Percentiles rank a stretch among this genome's conserved stretches.
Evolutionary conservation across 169 alveolate genomes (phyloP).

Genomic region (Plasmodium adleri): DNA sequence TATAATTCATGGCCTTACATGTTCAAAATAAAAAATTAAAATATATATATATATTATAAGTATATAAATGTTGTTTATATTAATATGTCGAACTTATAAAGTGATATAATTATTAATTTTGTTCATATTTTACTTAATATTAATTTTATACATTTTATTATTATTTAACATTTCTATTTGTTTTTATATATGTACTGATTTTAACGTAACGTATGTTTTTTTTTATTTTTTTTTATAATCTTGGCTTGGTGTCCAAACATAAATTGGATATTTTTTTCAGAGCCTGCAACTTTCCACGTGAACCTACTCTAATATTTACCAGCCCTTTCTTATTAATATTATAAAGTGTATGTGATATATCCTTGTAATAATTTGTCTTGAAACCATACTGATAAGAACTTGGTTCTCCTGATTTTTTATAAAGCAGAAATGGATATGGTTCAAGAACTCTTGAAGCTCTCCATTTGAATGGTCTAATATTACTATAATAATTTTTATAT

Average conservation of each 20-base stretch:
- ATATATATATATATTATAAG: no score
- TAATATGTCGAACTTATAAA: no score
- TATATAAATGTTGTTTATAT: no score
- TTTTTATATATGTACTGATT: background rate
- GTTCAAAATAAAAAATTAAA: constrained; percentile 29
- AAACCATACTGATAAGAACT: constrained; percentile 54
- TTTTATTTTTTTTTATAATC: constrained; percentile 24
- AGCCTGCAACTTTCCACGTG: constrained; percentile 55
- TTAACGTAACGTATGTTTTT: background rate
- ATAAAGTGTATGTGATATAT: constrained; percentile 67
- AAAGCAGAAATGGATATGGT: constrained; percentile 74
- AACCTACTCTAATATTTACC: constrained; percentile 47
- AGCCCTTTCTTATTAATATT: constrained; percentile 57
- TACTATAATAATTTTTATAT: constrained; percentile 70
- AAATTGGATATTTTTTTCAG: constrained; percentile 49
- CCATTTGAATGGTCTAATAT: constrained; percentile 78
- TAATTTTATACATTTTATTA: no score
- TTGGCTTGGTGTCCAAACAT: constrained; percentile 68
- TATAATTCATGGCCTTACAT: constrained; percentile 62
- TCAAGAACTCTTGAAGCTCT: constrained; percentile 77
- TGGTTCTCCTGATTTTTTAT: constrained; percentile 56
- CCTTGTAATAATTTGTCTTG: constrained; percentile 71
- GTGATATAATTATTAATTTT: no score
- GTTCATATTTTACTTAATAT: no score
- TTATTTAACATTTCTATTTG: no score